A percentile compares a stretch with the other conserved stretches of the same genome.
These are phyloP conservation scores for Fusarium annulatum DNA, from an alignment of 2,329 filamentous ascomycete genomes.

Conservation along the genomic window DNA sequence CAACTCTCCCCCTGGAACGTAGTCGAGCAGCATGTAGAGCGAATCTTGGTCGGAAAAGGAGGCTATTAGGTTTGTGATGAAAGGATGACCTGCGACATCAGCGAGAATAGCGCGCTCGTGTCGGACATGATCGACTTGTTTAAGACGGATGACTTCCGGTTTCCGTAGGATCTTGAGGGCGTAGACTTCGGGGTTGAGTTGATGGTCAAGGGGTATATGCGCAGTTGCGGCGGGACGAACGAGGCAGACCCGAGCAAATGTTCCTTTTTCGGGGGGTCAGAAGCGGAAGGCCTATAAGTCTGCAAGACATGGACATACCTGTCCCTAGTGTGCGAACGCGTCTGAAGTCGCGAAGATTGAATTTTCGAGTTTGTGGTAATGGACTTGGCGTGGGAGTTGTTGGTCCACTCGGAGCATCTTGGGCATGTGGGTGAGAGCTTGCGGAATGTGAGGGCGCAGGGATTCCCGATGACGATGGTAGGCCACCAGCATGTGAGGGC, in stretches of 20 bases:
- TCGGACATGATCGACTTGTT: conserved; percentile 87
- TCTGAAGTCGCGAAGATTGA: conserved; percentile 68
- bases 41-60: conserved; percentile 84
- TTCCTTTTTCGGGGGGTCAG: conserved; percentile 60
- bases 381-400: conserved; percentile 32
- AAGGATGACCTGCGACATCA: conserved; percentile 82
- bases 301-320: conserved; percentile 58
- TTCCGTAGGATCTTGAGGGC: conserved; percentile 84
- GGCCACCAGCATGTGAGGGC: conserved; percentile 45
- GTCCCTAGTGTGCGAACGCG: conserved; percentile 82
- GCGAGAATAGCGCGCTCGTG: conserved; percentile 84
- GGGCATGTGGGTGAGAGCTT: conserved; percentile 31
- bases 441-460: conserved; percentile 36
- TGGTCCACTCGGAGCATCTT: conserved; percentile 24
- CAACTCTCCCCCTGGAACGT: conserved; percentile 84
- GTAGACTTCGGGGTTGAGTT: conserved; percentile 67
- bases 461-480: conserved; percentile 41
- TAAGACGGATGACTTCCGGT: conserved; percentile 79
- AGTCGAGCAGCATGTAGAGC: conserved; percentile 85
- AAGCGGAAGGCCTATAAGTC: neutral
- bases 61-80: conserved; percentile 82
- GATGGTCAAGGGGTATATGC: conserved; percentile 49
- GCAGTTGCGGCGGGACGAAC: conserved; percentile 72
- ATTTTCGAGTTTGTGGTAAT: conserved; percentile 45
- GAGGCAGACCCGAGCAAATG: conserved; percentile 85